Base-by-base conservation (phyloP, 2,329 filamentous ascomycete species). In the Fusarium sp. region DNA sequence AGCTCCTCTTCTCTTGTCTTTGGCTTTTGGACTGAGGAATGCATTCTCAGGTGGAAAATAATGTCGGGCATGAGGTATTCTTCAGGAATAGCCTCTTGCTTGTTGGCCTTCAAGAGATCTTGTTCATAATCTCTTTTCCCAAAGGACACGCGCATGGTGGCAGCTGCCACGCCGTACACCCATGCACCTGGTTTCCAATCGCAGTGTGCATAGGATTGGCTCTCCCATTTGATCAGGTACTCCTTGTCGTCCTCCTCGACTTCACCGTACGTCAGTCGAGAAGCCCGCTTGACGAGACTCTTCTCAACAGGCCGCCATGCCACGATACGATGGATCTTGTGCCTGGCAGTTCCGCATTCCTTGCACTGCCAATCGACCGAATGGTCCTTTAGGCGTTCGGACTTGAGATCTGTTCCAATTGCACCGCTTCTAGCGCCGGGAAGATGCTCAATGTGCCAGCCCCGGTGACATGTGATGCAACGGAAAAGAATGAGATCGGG, bases 201-300 rank as follows among this genome's bases (percentile, higher is more conserved):
- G 49, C 91, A 92, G 64, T 91, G 89, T 62, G 88, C 90, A 71
- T 97, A 96, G 0, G 94, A 97, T 53, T 86, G 83, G 0, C 82
- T 81, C 40, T 90, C 87, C 92, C 93, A 98, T 73, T 95, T 97
- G 68, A 99, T 79, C 3, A 99, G 84, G 71, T 98, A 99, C 67
- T 97, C 92, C 65, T 93, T 93, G n/a, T 91, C 82, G 51, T 92
- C 90, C 31, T 80, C 78, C 10, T 44, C 45, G 29, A 76, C 44
- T 70, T 95, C 90, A 10, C 78, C 75, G 35, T 61, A 74, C 9
- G 54, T 35, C 1, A 62, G 64, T 5, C 31, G 44, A 26, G 52
- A 52, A 15, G 55, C 43, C 19, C 58, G 35, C 2, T 64, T 39
- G 5, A 39, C 25, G 9, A 54, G 24, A 7, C 36, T 45, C 13